A percentile compares a stretch with the other conserved stretches of the same genome.
Evolutionary conservation across 225 moss, liverwort and hornwort species (phyloP).

Genomic region (Lunularia cruciata): DNA sequence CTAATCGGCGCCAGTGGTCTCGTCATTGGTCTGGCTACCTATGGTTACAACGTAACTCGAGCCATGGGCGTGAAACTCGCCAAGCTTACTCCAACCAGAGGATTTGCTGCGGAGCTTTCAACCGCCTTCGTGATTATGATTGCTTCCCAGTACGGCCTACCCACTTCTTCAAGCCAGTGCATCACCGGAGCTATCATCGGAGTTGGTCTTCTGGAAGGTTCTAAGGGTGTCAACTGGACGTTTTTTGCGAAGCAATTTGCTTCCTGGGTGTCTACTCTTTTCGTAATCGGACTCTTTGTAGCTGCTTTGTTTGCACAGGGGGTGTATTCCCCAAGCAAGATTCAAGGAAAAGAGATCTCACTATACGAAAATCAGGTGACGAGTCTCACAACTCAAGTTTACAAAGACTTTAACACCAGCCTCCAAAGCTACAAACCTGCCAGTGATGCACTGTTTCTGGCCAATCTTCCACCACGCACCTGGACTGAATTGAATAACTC

Average conservation of each 20-base stretch:
- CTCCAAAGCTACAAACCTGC: conserved; percentile 35
- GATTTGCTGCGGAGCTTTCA: conserved; percentile 69
- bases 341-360: conserved; percentile 22
- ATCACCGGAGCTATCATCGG: conserved; percentile 58
- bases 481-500: conserved; percentile 46
- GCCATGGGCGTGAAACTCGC: conserved; percentile 72
- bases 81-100: conserved; percentile 66
- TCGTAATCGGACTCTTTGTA: conserved; percentile 41
- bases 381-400: conserved; percentile 30
- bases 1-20: conserved; percentile 57
- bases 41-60: conserved; percentile 68
- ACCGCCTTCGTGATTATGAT: conserved; percentile 77
- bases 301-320: conserved; percentile 53
- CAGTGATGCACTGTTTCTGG: conserved; percentile 24
- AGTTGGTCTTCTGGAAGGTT: conserved; percentile 56
- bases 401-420: conserved; percentile 47
- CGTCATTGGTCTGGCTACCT: conserved; percentile 54
- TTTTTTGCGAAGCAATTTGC: conserved; percentile 44
- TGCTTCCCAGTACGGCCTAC: conserved; percentile 63
- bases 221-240: conserved; percentile 55
- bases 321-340: conserved; percentile 47
- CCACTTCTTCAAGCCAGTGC: conserved; percentile 63
- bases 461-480: conserved; percentile 11
- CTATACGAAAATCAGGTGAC: conserved; percentile 33
- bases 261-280: conserved; percentile 48